Evolutionary conservation across 208 protist species (phyloP).

Genomic region (Porcisia deanei): DNA sequence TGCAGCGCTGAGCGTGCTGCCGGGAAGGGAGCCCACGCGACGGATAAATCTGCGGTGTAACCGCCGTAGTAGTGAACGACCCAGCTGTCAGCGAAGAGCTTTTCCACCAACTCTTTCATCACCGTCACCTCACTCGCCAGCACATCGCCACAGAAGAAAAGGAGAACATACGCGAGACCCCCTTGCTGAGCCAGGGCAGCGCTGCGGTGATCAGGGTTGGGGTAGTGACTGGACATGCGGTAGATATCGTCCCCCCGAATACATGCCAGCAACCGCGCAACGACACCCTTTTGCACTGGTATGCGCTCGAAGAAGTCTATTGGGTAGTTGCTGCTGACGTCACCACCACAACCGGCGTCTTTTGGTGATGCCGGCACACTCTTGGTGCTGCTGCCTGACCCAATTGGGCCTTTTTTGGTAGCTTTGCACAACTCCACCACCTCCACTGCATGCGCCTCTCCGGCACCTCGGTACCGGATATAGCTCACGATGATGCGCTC

Average conservation of each 20-base stretch:
- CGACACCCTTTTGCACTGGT: constrained; percentile 54
- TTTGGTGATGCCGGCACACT: not conserved
- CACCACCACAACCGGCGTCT: not conserved
- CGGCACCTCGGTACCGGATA: constrained; percentile 94
- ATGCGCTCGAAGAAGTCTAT: constrained; percentile 93
- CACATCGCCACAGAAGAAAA: constrained; percentile 97
- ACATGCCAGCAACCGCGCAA: constrained; percentile 93
- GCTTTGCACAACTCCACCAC: constrained; percentile 94
- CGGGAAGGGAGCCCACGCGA: constrained; percentile 93
- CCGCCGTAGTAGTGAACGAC: constrained; percentile 98
- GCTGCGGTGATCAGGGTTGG: constrained; percentile 94
- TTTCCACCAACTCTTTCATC: constrained; percentile 99
- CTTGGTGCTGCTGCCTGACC: constrained; percentile 1
- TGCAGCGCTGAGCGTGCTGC: constrained; percentile 92
- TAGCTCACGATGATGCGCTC: constrained; percentile 98
- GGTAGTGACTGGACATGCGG: constrained; percentile 90
- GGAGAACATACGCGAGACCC: constrained; percentile 96
- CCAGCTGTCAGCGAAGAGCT: constrained; percentile 99
- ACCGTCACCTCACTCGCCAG: constrained; percentile 86
- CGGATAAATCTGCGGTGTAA: constrained; percentile 92
- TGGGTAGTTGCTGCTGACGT: constrained; percentile 83
- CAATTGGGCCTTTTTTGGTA: constrained; percentile 77
- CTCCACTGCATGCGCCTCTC: constrained; percentile 92
- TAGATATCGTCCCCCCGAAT: constrained; percentile 97
- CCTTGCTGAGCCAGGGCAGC: constrained; percentile 94